Percentiles rank a stretch among this genome's conserved stretches.
phyloP scores from a whole-genome alignment of 2,329 filamentous ascomycete genomes.

The Graphilbum sp. region DNA sequence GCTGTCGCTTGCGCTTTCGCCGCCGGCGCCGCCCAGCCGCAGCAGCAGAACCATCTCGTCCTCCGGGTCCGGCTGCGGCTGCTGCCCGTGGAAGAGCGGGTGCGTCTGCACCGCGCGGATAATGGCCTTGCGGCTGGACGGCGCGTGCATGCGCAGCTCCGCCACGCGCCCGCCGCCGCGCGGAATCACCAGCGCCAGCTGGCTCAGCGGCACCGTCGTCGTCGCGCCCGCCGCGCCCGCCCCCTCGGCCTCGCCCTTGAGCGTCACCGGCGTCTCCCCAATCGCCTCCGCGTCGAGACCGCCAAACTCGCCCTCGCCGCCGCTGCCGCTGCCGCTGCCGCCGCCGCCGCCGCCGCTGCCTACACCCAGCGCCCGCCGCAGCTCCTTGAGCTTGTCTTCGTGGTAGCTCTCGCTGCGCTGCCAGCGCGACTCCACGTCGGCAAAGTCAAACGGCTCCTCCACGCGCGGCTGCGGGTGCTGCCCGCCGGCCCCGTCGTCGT shows the following conservation, averaged over 20 bases:
- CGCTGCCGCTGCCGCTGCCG: too few relatives aligned
- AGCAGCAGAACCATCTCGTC: slow-evolving; percentile 43
- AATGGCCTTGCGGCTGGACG: slow-evolving; percentile 9
- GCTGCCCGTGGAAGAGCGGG: slow-evolving; percentile 11
- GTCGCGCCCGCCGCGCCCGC: background rate
- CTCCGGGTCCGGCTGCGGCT: slow-evolving; percentile 33
- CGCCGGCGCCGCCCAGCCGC: slow-evolving; percentile 35
- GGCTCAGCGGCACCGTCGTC: slow-evolving; percentile 5
- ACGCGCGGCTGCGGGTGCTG: slow-evolving; percentile 5
- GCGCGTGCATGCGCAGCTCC: slow-evolving; percentile 12
- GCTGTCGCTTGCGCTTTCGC: background rate
- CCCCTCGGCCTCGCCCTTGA: background rate
- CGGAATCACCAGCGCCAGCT: slow-evolving; percentile 11
- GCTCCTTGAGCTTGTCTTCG: slow-evolving; percentile 10
- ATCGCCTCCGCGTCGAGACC: slow-evolving; percentile 10
- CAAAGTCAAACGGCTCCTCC: slow-evolving; percentile 8
- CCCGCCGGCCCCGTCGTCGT: slow-evolving; percentile 1
- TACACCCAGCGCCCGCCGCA: slow-evolving; percentile 5
- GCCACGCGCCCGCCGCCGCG: slow-evolving; percentile 10
- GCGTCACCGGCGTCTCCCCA: slow-evolving; percentile 6
- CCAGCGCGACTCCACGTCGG: slow-evolving; percentile 10
- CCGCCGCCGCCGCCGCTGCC: slow-evolving; percentile 3
- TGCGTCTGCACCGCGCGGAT: slow-evolving; percentile 9
- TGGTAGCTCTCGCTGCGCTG: slow-evolving; percentile 8
- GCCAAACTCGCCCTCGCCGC: background rate